Evolutionary conservation across 2,329 filamentous ascomycete genomes (phyloP), one percentile per base, ranked within the genome.

Genomic region (Aspergillus clavatus): DNA sequence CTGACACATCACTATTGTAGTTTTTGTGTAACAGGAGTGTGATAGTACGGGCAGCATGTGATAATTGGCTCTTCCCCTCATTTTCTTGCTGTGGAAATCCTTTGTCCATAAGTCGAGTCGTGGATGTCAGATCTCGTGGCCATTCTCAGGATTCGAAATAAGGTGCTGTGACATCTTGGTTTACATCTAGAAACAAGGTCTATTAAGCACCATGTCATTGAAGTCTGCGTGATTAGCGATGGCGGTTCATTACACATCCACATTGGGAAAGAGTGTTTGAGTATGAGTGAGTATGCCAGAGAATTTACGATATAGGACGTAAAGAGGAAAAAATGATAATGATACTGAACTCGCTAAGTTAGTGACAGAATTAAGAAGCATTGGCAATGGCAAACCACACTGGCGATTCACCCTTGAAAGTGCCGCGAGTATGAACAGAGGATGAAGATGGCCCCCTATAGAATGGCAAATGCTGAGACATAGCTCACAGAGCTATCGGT

Each of bases 401-500:
- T n/a, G n/a, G n/a, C n/a, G n/a, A n/a, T n/a, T n/a, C n/a, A n/a
- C n/a, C n/a, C n/a, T n/a, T n/a, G n/a, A n/a, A 16, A 33, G 29
- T 8, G 29, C 29, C 18, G 18, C n/a, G n/a, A 4, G n/a, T 18
- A 35, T 10, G 18, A 35, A 8, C 18, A 16, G 14, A 35, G 31
- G 8, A 35, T 4, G 18, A 35, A 4, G 29, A 33, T 16, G 6
- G 10, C 4, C 18, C 18, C 10, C 42, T 60, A 89, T 26, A 89
- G 61, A 12, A 90, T 75, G 7, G 90, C 89, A 74, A 93, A 95
- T 3, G 89, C 93, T 63, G 90, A 91, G 3, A 87, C 89, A 67
- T 98, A 98, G 70, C 90, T 96, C 41, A 98, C 93, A 56, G 90
- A 96, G 54, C 83, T 93, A 52, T 95, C 88, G 12, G 63, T 67